A percentile compares a stretch with the other conserved stretches of the same genome.
phyloP scores from a whole-genome alignment of 208 protist genomes.

The Leishmania aethiopica region DNA sequence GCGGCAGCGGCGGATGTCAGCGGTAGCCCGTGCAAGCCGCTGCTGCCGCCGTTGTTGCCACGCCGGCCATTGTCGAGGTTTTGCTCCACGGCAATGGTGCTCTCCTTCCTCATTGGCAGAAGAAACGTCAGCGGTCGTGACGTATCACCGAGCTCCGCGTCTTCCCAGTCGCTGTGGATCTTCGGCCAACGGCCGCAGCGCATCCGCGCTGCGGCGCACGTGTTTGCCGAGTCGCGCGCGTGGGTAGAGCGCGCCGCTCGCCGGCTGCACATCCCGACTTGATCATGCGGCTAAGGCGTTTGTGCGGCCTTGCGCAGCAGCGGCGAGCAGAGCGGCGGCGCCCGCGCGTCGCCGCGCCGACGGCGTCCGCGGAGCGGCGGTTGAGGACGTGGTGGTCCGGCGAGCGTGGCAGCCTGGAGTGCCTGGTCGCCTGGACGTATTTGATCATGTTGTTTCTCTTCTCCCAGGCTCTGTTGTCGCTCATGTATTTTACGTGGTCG shows the following conservation, averaged over 20 bases:
- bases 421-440: conserved; percentile 1
- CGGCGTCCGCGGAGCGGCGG: neutral
- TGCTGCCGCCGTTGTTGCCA: neutral
- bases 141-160: neutral
- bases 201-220: too few relatives aligned
- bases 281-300: conserved; percentile 10
- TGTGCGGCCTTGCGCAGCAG: neutral
- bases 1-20: neutral
- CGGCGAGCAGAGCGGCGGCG: neutral
- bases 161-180: neutral
- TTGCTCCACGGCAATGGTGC: neutral
- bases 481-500: conserved; percentile 25
- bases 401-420: neutral
- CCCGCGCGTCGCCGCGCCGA: conserved; percentile 1
- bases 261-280: conserved; percentile 12
- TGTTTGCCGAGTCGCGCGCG: neutral
- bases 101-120: neutral
- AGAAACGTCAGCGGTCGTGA: neutral
- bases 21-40: neutral
- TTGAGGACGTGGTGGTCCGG: neutral
- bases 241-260: neutral
- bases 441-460: conserved; percentile 16
- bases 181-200: neutral
- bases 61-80: too few relatives aligned
- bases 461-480: neutral